Conservation (phyloP, 2,329 filamentous ascomycete species). For the Dactylellina sp. region DNA sequence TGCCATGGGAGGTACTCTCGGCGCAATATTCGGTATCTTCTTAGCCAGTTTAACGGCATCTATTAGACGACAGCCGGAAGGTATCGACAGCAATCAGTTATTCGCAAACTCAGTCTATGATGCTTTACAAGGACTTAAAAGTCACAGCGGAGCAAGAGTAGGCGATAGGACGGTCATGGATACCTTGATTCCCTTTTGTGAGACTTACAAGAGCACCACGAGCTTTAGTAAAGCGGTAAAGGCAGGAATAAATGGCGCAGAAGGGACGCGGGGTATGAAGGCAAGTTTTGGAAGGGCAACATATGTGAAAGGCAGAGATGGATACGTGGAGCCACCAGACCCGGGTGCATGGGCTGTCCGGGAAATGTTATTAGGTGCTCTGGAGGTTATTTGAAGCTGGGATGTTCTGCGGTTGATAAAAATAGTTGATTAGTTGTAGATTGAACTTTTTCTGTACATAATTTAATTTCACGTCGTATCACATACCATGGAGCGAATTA, state of each 20-base stretch:
- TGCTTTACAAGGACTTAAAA: conserved; percentile 78
- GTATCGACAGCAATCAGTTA: conserved; percentile 35
- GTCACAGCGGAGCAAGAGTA: conserved; percentile 87
- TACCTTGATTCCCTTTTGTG: conserved; percentile 87
- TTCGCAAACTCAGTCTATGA: conserved; percentile 63
- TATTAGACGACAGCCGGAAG: conserved; percentile 49
- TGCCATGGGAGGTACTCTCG: conserved; percentile 73
- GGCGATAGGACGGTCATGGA: conserved; percentile 93
- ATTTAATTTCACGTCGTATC: conserved; percentile 1
- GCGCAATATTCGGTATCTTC: conserved; percentile 80
- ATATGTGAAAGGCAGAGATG: conserved; percentile 70
- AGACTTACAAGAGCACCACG: conserved; percentile 72
- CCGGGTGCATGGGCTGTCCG: conserved; percentile 83
- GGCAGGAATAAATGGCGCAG: conserved; percentile 79
- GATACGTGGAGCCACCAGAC: conserved; percentile 76
- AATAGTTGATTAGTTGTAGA: conserved; percentile 2
- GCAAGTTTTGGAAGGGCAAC: conserved; percentile 86
- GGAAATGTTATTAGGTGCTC: conserved; percentile 83
- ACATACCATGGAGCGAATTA: not conserved
- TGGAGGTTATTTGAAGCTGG: conserved; percentile 65
- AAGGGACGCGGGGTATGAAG: conserved; percentile 90
- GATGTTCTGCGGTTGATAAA: not conserved
- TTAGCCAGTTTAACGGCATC: conserved; percentile 83
- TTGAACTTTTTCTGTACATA: conserved; percentile 21
- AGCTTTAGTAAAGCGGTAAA: conserved; percentile 78